These are phyloP conservation scores for Solanum chmielewskii DNA, from an alignment of 257 asterid species.

Conservation along the genomic window DNA sequence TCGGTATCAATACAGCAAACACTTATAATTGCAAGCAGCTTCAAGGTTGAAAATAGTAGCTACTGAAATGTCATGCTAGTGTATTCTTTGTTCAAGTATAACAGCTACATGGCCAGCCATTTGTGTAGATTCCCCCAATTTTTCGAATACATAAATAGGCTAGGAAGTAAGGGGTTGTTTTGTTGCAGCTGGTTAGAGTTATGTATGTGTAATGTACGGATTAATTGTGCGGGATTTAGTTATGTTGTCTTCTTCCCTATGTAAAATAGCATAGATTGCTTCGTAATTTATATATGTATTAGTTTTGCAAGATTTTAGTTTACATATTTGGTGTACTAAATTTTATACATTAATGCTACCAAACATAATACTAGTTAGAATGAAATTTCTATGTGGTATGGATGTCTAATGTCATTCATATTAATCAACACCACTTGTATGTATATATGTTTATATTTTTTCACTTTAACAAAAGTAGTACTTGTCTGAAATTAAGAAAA, in stretches of 20 bases:
- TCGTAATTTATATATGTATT: not conserved
- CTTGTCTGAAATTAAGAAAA: not conserved
- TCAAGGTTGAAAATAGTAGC: not conserved
- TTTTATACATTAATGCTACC: not conserved
- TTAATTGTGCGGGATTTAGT: not conserved
- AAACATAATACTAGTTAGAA: not conserved
- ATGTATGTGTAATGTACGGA: not conserved
- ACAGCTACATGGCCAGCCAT: not conserved
- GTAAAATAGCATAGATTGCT: not conserved
- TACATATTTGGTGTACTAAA: not conserved
- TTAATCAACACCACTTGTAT: not conserved
- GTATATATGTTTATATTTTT: not conserved
- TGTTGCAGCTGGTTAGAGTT: not conserved
- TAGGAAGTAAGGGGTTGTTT: not conserved
- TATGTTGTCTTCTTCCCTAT: not conserved
- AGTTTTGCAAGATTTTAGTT: not conserved
- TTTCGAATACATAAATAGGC: not conserved
- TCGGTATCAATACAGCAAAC: not conserved
- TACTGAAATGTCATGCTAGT: not conserved
- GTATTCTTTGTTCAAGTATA: not conserved
- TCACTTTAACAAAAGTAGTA: not conserved
- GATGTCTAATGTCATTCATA: not conserved
- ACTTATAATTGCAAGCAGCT: not conserved
- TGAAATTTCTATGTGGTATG: not conserved
- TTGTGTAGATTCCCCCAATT: not conserved